phyloP scores from a whole-genome alignment of 805 yeast genomes.

The Lachancea fermentati region DNA sequence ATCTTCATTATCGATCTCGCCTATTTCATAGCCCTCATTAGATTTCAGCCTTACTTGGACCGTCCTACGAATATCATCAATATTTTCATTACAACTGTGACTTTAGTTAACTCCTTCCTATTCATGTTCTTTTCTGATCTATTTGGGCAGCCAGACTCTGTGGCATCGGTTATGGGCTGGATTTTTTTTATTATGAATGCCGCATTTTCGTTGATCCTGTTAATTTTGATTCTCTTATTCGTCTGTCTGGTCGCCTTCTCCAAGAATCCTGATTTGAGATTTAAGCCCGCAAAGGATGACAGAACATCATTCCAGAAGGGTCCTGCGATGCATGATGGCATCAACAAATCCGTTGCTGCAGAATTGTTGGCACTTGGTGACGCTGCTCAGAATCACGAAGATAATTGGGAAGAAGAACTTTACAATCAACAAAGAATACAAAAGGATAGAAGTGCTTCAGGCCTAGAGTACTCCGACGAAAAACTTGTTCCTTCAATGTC shows the following conservation, averaged over 20 bases:
- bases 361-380: constrained; percentile 70
- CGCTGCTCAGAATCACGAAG: constrained; percentile 78
- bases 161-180: constrained; percentile 86
- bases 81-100: constrained; percentile 66
- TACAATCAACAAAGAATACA: constrained; percentile 17
- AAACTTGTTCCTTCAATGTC: constrained; percentile 8
- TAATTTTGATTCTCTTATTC: constrained; percentile 64
- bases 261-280: constrained; percentile 84
- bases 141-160: constrained; percentile 74
- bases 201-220: constrained; percentile 71
- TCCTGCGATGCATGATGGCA: constrained; percentile 31
- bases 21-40: constrained; percentile 59
- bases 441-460: constrained; percentile 9
- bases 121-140: constrained; percentile 82
- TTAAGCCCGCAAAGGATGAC: constrained; percentile 86
- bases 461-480: constrained; percentile 9
- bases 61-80: constrained; percentile 73
- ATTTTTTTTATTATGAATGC: constrained; percentile 85
- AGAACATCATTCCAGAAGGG: constrained; percentile 77
- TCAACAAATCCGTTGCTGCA: constrained; percentile 33
- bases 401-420: constrained; percentile 68
- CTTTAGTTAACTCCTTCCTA: constrained; percentile 72
- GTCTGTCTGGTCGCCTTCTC: constrained; percentile 58
- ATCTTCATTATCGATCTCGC: constrained; percentile 70
- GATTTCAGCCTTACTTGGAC: constrained; percentile 71